Evolutionary conservation across 2,329 filamentous ascomycete genomes (phyloP), one percentile per base, ranked within the genome.

Genomic region (Herpotrichia juniperi): DNA sequence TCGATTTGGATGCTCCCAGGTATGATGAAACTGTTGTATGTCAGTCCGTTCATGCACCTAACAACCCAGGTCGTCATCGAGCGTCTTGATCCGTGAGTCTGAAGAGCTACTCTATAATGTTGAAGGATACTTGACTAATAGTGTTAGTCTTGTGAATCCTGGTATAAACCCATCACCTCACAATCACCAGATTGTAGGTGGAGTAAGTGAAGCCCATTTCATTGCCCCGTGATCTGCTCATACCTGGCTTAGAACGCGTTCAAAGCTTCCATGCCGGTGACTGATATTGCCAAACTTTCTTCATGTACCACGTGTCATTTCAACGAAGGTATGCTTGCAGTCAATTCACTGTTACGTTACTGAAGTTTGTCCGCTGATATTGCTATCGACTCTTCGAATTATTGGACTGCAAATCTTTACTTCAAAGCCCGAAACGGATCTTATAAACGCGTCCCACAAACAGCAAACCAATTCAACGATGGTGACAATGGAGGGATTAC

Each of bases 381-480:
- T 61, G 56, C 49, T 56, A 59, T 32, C 58, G 58, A 64, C 61
- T 45, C 52, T 52, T 49, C 11, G 48, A 67, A 67, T 50, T 64
- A 65, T 34, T 65, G 62, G 63, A 66, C 63, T 14, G 64, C 64
- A 12, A 66, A 63, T 40, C 48, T 67, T 14, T 67, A 63, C 42
- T 66, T 65, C 57, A 61, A 53, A n/a, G 63, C 64, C 12, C 43
- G 47, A 12, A 68, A 68, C 48, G 63, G 63, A 4, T 60, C 63
- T 0, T 68, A 58, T 46, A 64, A 66, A 46, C 63, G 66, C 3
- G 64, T 68, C 1, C 63, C 61, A 2, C 66, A 68, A 44, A 64
- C 64, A 55, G 63, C 63, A 7, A 68, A 68, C 26, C 40, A 65
- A 10, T 62, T 62, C 2, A 54, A 67, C 4, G 28, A 47, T 5